phyloP scores from a whole-genome alignment of 2,329 filamentous ascomycete genomes.

The Atkinsonella hypoxylon region DNA sequence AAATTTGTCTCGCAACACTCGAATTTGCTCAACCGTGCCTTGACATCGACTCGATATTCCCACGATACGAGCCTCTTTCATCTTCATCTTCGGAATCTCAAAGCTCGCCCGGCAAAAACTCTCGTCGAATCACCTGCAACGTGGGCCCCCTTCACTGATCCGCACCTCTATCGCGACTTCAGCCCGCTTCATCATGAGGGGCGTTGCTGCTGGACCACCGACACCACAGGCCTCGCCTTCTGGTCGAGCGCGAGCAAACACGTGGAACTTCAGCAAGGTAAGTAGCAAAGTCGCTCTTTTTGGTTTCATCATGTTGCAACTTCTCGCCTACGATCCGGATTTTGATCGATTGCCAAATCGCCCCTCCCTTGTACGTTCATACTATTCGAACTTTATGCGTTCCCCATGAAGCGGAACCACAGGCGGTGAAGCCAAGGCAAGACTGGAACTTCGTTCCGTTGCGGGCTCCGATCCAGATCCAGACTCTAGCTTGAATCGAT shows the following conservation, averaged over 20 bases:
- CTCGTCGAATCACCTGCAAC: background rate
- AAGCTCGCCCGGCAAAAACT: too few relatives aligned
- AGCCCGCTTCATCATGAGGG: constrained; percentile 8
- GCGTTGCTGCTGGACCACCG: constrained; percentile 24
- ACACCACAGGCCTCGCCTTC: constrained; percentile 14
- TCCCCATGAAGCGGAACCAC: too few relatives aligned
- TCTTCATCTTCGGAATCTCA: too few relatives aligned
- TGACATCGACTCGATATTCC: too few relatives aligned
- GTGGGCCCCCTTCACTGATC: background rate
- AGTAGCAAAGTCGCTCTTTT: constrained; percentile 6
- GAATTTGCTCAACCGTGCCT: too few relatives aligned
- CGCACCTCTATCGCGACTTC: background rate
- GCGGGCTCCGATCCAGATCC: too few relatives aligned
- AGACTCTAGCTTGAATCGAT: background rate
- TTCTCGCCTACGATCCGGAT: too few relatives aligned
- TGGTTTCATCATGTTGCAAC: background rate
- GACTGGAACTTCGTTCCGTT: too few relatives aligned
- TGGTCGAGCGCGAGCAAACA: constrained; percentile 23
- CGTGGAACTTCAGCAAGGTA: constrained; percentile 31
- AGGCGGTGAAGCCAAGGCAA: too few relatives aligned
- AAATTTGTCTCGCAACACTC: too few relatives aligned
- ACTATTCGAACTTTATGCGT: too few relatives aligned
- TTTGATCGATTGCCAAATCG: background rate
- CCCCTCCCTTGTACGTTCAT: background rate
- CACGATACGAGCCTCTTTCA: too few relatives aligned